Evolutionary conservation across 768 basidiomycete genomes (phyloP).

Genomic region (Dacryopinax spathularia): DNA sequence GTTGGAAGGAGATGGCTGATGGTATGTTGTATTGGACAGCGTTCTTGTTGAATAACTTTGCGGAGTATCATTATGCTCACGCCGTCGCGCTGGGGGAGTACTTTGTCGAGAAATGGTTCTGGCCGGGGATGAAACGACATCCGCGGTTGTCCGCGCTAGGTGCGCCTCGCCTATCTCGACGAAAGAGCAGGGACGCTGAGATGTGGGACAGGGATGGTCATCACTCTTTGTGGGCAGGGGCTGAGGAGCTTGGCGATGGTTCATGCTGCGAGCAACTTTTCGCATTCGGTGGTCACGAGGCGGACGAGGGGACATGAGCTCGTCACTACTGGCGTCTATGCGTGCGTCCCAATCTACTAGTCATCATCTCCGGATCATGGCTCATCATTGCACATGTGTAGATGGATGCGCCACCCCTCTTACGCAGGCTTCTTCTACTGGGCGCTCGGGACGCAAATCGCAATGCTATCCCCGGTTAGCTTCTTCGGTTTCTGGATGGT

Average conservation of each 20-base stretch:
- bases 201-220: conserved; percentile 38
- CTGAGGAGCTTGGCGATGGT: conserved; percentile 91
- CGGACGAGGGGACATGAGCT: conserved; percentile 63
- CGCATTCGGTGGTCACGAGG: conserved; percentile 65
- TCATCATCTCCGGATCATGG: conserved; percentile 1
- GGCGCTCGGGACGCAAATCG: conserved; percentile 87
- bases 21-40: conserved; percentile 34
- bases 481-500: conserved; percentile 50
- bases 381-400: conserved; percentile 22
- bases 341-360: conserved; percentile 35
- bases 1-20: conserved; percentile 5
- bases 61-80: conserved; percentile 74
- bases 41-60: conserved; percentile 83
- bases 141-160: conserved; percentile 48
- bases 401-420: conserved; percentile 86
- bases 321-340: conserved; percentile 81
- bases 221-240: conserved; percentile 57
- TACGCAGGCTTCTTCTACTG: conserved; percentile 97
- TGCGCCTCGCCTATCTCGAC: conserved; percentile 23
- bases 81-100: conserved; percentile 66
- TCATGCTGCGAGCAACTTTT: conserved; percentile 85
- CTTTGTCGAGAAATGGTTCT: conserved; percentile 50
- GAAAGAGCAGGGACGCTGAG: too few relatives aligned
- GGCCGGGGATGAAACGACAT: conserved; percentile 46
- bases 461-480: conserved; percentile 72